Conservation (phyloP, 352 stramenopile species). For the Pseudoperonospora humuli region DNA sequence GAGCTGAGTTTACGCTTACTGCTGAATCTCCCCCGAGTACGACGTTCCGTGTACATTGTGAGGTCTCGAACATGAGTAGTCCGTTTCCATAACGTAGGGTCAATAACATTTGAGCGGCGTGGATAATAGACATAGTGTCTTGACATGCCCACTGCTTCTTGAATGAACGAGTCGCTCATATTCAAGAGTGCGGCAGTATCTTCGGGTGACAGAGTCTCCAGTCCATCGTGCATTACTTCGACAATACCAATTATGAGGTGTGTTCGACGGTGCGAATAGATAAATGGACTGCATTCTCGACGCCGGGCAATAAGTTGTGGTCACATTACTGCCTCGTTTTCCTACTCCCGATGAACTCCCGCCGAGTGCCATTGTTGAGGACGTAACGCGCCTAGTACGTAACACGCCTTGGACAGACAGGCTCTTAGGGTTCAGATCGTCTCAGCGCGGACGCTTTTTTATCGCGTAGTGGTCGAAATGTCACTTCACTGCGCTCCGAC, state of each 20-base stretch:
- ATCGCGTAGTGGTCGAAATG: no score
- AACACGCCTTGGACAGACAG: not conserved
- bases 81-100: conserved; percentile 25
- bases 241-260: not conserved
- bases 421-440: not conserved
- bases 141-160: conserved; percentile 29
- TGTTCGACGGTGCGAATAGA: conserved; percentile 4
- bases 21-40: conserved; percentile 6
- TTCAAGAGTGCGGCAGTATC: conserved; percentile 19
- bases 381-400: not conserved
- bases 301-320: no score
- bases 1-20: conserved; percentile 24
- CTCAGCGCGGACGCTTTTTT: no score
- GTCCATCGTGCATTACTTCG: not conserved
- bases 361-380: not conserved
- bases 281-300: conserved; percentile 8
- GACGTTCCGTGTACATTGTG: conserved; percentile 24
- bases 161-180: conserved; percentile 28
- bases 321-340: no score
- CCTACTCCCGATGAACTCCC: not conserved
- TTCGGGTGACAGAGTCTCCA: conserved; percentile 14
- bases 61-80: conserved; percentile 15
- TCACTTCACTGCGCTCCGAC: no score
- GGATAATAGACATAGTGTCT: conserved; percentile 22
- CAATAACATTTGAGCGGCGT: conserved; percentile 8